These are phyloP conservation scores for Pseudocercospora fijiensis DNA, from an alignment of 2,329 filamentous ascomycete species.

Conservation along the genomic window DNA sequence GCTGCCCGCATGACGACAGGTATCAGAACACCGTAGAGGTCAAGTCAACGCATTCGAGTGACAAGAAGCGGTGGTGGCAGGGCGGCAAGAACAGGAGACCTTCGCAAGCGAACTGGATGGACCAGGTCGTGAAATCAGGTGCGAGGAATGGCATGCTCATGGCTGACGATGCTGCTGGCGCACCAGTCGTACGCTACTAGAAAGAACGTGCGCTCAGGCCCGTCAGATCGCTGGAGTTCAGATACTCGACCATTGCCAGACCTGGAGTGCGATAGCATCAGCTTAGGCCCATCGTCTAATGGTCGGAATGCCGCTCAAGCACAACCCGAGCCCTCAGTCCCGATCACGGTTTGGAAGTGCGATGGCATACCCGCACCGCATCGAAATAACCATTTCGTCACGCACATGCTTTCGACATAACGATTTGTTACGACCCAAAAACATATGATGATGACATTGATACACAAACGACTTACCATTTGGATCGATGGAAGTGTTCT, in stretches of 20 bases:
- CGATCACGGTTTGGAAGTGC: background rate
- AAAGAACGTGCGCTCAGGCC: conserved; percentile 9
- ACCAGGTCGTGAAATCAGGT: conserved; percentile 43
- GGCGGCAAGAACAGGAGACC: conserved; percentile 32
- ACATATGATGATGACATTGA: conserved; percentile 3
- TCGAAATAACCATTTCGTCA: too few species aligned
- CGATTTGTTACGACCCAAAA: conserved; percentile 5
- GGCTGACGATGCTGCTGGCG: conserved; percentile 38
- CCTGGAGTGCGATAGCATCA: background rate
- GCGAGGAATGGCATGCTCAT: conserved; percentile 44
- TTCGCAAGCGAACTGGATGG: conserved; percentile 44
- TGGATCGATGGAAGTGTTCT: background rate
- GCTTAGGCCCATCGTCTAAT: background rate
- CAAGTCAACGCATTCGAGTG: conserved; percentile 17
- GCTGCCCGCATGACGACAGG: conserved; percentile 23
- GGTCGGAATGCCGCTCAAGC: background rate
- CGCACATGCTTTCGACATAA: background rate
- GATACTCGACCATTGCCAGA: background rate
- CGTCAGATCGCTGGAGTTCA: conserved; percentile 4
- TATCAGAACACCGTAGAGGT: conserved; percentile 29
- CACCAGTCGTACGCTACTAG: conserved; percentile 33
- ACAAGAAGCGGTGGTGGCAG: conserved; percentile 31
- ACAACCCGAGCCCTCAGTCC: background rate
- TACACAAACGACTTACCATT: conserved; percentile 1
- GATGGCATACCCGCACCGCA: background rate